Conservation (phyloP, 1,139 yeast species). For the Saccharomyces hybrid region DNA sequence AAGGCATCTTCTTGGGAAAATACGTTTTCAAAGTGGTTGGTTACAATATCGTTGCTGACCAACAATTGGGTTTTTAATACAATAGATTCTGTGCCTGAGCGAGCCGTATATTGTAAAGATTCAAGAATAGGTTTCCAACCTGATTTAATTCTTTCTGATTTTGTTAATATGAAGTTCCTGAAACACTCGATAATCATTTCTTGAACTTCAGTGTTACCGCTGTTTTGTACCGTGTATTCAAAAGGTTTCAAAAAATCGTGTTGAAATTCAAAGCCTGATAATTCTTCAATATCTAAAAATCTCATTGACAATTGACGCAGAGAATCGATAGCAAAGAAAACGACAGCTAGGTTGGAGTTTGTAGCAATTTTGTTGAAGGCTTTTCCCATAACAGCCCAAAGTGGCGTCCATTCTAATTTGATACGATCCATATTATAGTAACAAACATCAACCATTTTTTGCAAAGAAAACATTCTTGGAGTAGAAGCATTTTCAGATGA, state of each 20-base stretch:
- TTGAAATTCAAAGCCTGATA: constrained; percentile 92
- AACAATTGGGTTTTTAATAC: constrained; percentile 59
- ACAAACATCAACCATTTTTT: constrained; percentile 93
- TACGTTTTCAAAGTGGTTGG: constrained; percentile 55
- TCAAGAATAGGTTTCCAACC: constrained; percentile 93
- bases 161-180: constrained; percentile 74
- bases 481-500: constrained; percentile 74
- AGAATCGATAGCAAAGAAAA: constrained; percentile 88
- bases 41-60: constrained; percentile 51
- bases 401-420: constrained; percentile 91
- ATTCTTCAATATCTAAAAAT: constrained; percentile 86
- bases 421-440: constrained; percentile 96
- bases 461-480: constrained; percentile 88
- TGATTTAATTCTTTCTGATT: constrained; percentile 68
- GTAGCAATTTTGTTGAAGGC: constrained; percentile 84
- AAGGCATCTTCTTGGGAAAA: constrained; percentile 66
- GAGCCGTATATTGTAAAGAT: constrained; percentile 44
- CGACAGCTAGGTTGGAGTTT: constrained; percentile 64
- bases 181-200: constrained; percentile 89
- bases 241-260: constrained; percentile 90
- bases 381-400: constrained; percentile 91
- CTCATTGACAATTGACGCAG: constrained; percentile 87
- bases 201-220: constrained; percentile 62
- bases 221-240: constrained; percentile 66
- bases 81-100: constrained; percentile 41